Base-by-base conservation (phyloP, 1,139 yeast species). In the Candida mesenterica region DNA sequence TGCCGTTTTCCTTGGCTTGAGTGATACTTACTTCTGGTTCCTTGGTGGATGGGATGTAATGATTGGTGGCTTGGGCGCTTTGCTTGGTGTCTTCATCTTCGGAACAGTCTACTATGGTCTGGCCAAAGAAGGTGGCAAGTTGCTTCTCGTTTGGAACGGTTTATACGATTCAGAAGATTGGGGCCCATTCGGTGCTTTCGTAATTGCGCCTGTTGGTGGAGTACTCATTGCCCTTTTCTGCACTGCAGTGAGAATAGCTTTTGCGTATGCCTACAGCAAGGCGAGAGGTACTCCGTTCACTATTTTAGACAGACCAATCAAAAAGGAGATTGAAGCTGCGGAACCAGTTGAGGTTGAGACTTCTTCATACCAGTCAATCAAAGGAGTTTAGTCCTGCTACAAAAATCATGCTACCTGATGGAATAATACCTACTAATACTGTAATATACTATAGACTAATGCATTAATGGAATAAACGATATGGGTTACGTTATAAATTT, bases 151-250 rank as follows among this genome's bases (percentile, higher is more conserved):
- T 32, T 77, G 85, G 77, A 78, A 87, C 46, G 97, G 97, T 34
- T 64, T 90, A 27, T 90, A 90, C 55, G 68, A 74, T 41, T 62
- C 75, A 10, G 77, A 74, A 38, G 97, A 90, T 57, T 90, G 97
- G 97, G 87, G 95, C 51, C 80, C 95, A 0, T 90, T 89, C 62
- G 97, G 95, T 20, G 96, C 97, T 1, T 89, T 89, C 61, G 94
- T 86, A 5, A 85, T 82, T 45, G 95, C 97, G 2, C 96, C 97
- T 4, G 72, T 82, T 33, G 95, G 94, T 14, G 89, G 94, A 14
- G 49, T 89, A 3, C 43, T 82, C 2, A 65, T 82, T 42, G 81
- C 87, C 1, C 59, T 75, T 15, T 50, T 68, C 28, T 68, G 73
- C 31, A 72, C 84, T 23, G 79, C 55, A 1, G 24, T 74, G 7